These are phyloP conservation scores for Helenozyma baotianmanensis DNA, from an alignment of 805 yeast species.

Conservation along the genomic window DNA sequence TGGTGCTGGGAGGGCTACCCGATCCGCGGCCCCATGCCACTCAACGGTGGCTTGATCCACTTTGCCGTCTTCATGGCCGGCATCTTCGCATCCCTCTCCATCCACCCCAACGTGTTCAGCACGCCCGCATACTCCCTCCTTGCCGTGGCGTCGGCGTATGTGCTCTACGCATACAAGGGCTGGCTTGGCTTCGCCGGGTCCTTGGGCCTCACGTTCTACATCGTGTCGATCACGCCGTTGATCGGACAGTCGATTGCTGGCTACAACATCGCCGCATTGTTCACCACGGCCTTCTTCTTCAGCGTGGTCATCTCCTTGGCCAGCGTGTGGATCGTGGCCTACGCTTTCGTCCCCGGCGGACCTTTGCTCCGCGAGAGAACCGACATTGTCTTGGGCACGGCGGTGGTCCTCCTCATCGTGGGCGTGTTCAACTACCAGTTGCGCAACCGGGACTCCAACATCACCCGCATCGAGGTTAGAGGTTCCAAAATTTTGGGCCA, in stretches of 20 bases:
- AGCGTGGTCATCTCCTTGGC: constrained; percentile 60
- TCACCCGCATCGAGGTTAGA: constrained; percentile 18
- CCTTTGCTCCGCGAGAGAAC: constrained; percentile 83
- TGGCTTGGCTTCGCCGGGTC: constrained; percentile 82
- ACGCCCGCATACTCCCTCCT: constrained; percentile 28
- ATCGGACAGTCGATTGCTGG: constrained; percentile 55
- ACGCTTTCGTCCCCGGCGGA: constrained; percentile 97
- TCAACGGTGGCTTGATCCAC: constrained; percentile 73
- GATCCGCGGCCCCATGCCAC: constrained; percentile 78
- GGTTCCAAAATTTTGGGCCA: constrained; percentile 19
- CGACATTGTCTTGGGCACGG: constrained; percentile 60
- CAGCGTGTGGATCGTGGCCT: constrained; percentile 96
- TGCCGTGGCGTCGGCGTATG: constrained; percentile 47
- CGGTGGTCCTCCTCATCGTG: constrained; percentile 48
- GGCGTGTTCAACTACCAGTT: constrained; percentile 45
- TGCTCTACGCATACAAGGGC: constrained; percentile 49
- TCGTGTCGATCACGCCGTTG: constrained; percentile 55
- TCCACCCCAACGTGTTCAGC: constrained; percentile 20
- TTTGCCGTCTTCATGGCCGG: constrained; percentile 60
- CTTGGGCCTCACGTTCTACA: constrained; percentile 53
- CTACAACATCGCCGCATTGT: constrained; percentile 52
- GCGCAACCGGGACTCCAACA: constrained; percentile 20
- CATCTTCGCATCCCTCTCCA: constrained; percentile 21
- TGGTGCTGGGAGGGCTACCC: constrained; percentile 99
- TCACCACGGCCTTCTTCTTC: constrained; percentile 45